Base-by-base conservation (phyloP, 2,329 filamentous ascomycete genomes). In the Cladosporium sp. region DNA sequence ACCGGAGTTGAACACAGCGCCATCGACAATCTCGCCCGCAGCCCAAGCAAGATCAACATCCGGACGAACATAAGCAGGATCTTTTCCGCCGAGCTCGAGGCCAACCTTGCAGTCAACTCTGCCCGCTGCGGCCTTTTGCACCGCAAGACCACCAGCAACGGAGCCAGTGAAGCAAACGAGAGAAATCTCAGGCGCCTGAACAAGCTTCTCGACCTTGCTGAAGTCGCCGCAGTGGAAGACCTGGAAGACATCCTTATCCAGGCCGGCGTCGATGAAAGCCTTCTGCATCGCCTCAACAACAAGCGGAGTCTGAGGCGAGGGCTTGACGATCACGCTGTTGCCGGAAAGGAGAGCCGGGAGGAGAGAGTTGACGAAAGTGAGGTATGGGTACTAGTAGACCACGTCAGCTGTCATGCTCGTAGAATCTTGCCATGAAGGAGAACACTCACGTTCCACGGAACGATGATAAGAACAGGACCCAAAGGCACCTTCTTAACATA, bases 1-100 rank as follows among this genome's bases (percentile, higher is more conserved):
- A n/a, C 92, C 92, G 45, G 91, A 95, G 73, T 97, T 97, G 78
- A 97, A 97, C 51, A 97, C 77, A n/a, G 90, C 85, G 16, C 92
- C 92, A 60, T 97, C 92, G 12, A 97, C 89, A 61, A 97, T 93
- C 70, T 96, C 90, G 59, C 87, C 90, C 0, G 92, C 92, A 0
- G 86, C 91, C 92, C 91, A 96, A 41, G 82, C 82, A 41, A 95
- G 70, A 65, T 97, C 90, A 1, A 95, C 89, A 62, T 97, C 92
- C 6, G 75, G 75, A 53, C 92, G 78, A 49, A 97, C 78, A 63
- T 96, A 97, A 19, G 92, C 92, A 4, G 92, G 88, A 66, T 97
- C 92, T 66, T 97, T 97, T 57, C 92, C 92, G 57, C 92, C 92
- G 22, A 97, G 82, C 71, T 97, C 92, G 32, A 97, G 78, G 1